These are phyloP conservation scores for Nannochloropsis oceanica DNA, from an alignment of 108 stramenopile genomes.

Conservation along the genomic window DNA sequence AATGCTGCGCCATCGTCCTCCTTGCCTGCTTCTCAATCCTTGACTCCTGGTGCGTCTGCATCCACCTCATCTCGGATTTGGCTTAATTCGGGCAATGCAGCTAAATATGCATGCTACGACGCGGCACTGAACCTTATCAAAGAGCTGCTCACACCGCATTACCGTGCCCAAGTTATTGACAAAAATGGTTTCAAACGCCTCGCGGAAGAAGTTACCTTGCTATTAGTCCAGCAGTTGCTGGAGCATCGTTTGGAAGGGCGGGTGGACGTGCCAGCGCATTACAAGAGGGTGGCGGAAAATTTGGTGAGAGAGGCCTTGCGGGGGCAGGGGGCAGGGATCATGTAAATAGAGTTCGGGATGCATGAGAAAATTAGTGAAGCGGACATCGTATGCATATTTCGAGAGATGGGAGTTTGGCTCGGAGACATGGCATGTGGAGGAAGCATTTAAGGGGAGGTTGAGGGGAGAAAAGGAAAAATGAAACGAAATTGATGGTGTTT, in stretches of 20 bases:
- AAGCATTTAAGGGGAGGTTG: no score
- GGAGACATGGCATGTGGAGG: no score
- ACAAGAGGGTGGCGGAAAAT: background rate
- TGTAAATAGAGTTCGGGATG: no score
- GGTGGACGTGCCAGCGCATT: background rate
- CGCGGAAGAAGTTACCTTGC: background rate
- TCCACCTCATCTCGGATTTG: background rate
- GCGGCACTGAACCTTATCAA: background rate
- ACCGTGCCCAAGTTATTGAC: background rate
- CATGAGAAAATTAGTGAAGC: no score
- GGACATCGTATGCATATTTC: no score
- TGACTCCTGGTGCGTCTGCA: background rate
- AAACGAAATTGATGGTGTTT: no score
- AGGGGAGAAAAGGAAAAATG: no score
- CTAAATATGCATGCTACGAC: background rate
- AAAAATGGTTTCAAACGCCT: background rate
- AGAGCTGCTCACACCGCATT: background rate
- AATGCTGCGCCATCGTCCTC: background rate
- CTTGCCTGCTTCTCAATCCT: background rate
- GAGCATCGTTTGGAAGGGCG: background rate
- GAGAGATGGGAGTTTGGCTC: no score
- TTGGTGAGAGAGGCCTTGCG: background rate
- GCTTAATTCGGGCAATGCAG: background rate
- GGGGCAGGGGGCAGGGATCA: no score
- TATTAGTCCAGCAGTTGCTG: background rate